These are phyloP conservation scores for Macrophomina tecta DNA, from an alignment of 2,329 filamentous ascomycete genomes.

Conservation along the genomic window DNA sequence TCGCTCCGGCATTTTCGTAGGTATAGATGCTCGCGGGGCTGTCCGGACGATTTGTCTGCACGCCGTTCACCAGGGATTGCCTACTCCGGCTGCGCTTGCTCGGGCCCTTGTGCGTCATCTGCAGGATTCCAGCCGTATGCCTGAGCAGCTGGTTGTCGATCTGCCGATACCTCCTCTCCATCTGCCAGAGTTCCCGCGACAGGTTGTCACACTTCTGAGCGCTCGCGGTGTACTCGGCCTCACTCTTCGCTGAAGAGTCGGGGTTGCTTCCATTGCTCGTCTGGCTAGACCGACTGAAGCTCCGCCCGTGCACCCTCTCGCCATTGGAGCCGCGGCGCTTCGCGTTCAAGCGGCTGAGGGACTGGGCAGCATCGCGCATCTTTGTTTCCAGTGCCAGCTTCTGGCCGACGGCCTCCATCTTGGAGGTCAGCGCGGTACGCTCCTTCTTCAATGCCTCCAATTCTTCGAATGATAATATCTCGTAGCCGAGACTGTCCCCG, in stretches of 20 bases:
- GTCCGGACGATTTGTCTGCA: slow-evolving; percentile 60
- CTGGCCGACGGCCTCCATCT: slow-evolving; percentile 80
- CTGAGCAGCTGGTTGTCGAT: slow-evolving; percentile 77
- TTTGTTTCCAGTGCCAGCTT: slow-evolving; percentile 91
- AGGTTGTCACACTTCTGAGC: slow-evolving; percentile 86
- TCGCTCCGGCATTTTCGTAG: slow-evolving; percentile 60
- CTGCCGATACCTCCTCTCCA: slow-evolving; percentile 78
- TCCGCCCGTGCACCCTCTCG: slow-evolving; percentile 54
- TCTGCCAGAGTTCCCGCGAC: slow-evolving; percentile 76
- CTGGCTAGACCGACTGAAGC: slow-evolving; percentile 52
- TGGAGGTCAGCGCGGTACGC: slow-evolving; percentile 70
- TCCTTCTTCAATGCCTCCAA: slow-evolving; percentile 92
- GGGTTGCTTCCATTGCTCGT: slow-evolving; percentile 50
- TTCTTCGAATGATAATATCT: slow-evolving; percentile 88
- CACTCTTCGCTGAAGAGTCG: slow-evolving; percentile 60
- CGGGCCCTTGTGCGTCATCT: slow-evolving; percentile 83
- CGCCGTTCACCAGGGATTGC: slow-evolving; percentile 44
- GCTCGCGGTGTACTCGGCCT: slow-evolving; percentile 75
- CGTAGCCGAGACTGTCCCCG: slow-evolving; percentile 82
- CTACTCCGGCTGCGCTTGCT: slow-evolving; percentile 57
- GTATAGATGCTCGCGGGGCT: slow-evolving; percentile 80
- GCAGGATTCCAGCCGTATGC: slow-evolving; percentile 90
- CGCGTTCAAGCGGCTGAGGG: slow-evolving; percentile 80
- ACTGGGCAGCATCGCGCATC: slow-evolving; percentile 89
- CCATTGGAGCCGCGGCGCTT: slow-evolving; percentile 47